Evolutionary conservation across 2,329 filamentous ascomycete genomes (phyloP).

Genomic region (Fusarium clavum): DNA sequence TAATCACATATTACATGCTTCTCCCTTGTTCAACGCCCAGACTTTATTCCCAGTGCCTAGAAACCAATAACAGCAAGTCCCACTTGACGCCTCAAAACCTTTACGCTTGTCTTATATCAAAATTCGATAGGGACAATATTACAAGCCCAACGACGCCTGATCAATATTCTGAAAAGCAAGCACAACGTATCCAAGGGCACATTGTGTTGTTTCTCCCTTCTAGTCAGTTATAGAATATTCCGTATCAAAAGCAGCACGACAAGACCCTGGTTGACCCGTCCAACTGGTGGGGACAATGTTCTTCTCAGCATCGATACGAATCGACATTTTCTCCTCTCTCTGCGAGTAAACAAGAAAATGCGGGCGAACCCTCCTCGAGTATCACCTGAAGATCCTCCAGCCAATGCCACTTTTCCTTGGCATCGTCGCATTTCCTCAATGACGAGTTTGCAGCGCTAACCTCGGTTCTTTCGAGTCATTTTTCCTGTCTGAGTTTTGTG

Average conservation of each 20-base stretch:
- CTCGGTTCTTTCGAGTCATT: conserved; percentile 28
- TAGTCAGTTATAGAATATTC: not conserved
- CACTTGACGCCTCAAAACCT: conserved; percentile 26
- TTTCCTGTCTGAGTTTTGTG: not conserved
- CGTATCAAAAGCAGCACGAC: conserved; percentile 1
- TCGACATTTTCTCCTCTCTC: conserved; percentile 1
- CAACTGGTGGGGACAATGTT: not conserved
- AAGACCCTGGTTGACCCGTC: conserved; percentile 14
- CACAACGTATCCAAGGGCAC: not conserved
- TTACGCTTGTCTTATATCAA: conserved; percentile 1
- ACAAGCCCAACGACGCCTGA: conserved; percentile 4
- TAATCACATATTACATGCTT: conserved; percentile 18
- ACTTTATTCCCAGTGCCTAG: conserved; percentile 9
- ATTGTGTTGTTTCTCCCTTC: not conserved
- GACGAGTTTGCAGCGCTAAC: conserved; percentile 25
- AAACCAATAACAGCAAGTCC: not conserved
- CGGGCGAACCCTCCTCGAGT: conserved; percentile 2
- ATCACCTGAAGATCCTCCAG: conserved; percentile 4
- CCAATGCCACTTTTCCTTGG: conserved; percentile 33
- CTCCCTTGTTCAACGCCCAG: conserved; percentile 28
- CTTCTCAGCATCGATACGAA: not conserved
- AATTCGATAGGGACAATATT: not conserved
- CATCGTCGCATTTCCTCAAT: conserved; percentile 22
- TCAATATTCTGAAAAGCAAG: conserved; percentile 6
- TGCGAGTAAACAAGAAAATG: conserved; percentile 28